Conservation (phyloP, 1,284 basidiomycete species). For the Fomitopsis schrenkii region DNA sequence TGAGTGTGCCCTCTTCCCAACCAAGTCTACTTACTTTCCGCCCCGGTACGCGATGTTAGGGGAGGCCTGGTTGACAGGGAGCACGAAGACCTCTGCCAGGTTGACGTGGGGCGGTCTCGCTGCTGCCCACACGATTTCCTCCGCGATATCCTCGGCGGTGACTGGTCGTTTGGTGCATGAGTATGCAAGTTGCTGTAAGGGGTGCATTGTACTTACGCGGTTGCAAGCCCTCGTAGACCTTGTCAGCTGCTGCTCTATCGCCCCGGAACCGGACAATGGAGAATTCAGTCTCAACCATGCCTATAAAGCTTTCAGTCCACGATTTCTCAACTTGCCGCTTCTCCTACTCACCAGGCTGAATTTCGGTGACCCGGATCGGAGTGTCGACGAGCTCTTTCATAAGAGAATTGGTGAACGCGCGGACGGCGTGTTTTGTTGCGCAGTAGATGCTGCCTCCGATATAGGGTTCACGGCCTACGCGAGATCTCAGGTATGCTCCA, state of each 20-base stretch:
- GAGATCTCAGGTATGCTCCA: not conserved
- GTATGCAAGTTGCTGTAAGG: not conserved
- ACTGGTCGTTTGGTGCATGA: slow-evolving; percentile 37
- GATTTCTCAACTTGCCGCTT: not conserved
- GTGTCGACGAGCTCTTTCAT: slow-evolving; percentile 89
- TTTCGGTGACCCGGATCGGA: slow-evolving; percentile 86
- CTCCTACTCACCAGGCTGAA: slow-evolving; percentile 72
- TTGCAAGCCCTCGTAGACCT: slow-evolving; percentile 85
- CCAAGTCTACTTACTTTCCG: slow-evolving; percentile 27
- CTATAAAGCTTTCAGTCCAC: slow-evolving; percentile 28
- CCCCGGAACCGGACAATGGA: slow-evolving; percentile 86
- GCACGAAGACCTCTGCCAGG: slow-evolving; percentile 74
- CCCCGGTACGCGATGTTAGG: slow-evolving; percentile 57
- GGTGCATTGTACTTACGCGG: slow-evolving; percentile 45
- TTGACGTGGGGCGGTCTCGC: slow-evolving; percentile 85
- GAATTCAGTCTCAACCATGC: slow-evolving; percentile 93
- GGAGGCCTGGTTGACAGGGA: slow-evolving; percentile 80
- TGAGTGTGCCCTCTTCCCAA: slow-evolving; percentile 2
- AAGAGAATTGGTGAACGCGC: slow-evolving; percentile 83
- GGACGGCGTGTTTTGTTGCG: slow-evolving; percentile 87
- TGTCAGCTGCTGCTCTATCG: slow-evolving; percentile 74
- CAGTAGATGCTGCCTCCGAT: slow-evolving; percentile 81
- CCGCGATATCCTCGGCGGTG: slow-evolving; percentile 83
- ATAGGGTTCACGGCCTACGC: slow-evolving; percentile 86
- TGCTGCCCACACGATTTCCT: slow-evolving; percentile 97